Base-by-base conservation (phyloP, 306 rosid genomes). In the Medicago lupulina region DNA sequence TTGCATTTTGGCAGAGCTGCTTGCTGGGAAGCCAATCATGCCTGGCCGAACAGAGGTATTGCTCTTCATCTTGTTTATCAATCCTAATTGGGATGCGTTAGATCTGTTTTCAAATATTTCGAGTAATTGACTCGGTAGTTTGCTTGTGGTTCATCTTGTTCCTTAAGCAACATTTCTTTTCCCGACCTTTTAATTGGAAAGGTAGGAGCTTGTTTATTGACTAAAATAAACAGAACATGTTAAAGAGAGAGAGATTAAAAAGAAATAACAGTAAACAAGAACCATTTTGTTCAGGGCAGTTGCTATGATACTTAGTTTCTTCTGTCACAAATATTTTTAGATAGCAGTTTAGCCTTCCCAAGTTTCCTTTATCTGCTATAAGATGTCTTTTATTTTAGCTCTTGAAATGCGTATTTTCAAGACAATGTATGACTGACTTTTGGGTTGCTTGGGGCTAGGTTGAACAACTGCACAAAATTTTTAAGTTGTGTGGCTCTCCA, bases 21-120 rank as follows among this genome's bases (percentile, higher is more conserved):
- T 95, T 51, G 82, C 97, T 65, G 97, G 99, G 78, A 95, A 93
- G 92, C 97, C 99, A 83, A 85, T 92, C 66, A 89, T 95, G 99
- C 97, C 99, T 31, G 99, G 99, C 76, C 90, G 97, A 44, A 95
- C 99, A 19, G 99, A 95, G 99, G 99, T 95, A 88, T 81, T 70
- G 21, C 44, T 69, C 43, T 69, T 71, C 75, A 18, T 70, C 39
- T 81, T 83, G 71, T 59, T 80, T 47, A 23, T 49, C 13, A 46
- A 14, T 72, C 71, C 71, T 53, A 43, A 12, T 60, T 65, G 53
- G 34, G 55, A 69, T 38, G 63, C 67, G 75, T 76, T 73, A 53
- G 31, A 21, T 50, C 82, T 49, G 36, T 60, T 81, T 62, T 49
- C 66, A 65, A 21, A 61, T 55, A 57, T 73, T 50, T 78, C 59